Percentiles rank a stretch among this genome's conserved stretches.
These are phyloP conservation scores for Fistulinella prunicolor DNA, from an alignment of 768 basidiomycete genomes.

Conservation along the genomic window DNA sequence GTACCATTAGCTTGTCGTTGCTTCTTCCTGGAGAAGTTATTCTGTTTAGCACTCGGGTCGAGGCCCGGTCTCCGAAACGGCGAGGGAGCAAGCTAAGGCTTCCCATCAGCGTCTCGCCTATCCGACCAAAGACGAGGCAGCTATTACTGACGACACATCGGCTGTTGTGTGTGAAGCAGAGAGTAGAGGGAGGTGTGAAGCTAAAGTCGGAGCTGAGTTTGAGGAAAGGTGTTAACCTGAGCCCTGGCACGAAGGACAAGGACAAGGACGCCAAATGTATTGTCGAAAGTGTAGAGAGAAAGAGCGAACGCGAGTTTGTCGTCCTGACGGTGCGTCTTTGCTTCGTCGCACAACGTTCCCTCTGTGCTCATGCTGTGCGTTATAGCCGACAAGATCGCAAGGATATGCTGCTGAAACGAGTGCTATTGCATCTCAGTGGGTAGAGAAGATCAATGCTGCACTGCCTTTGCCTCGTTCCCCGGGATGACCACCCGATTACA, in stretches of 20 bases:
- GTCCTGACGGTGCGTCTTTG: conserved; percentile 52
- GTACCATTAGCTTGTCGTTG: conserved; percentile 30
- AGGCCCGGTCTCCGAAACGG: conserved; percentile 50
- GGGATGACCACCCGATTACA: not conserved
- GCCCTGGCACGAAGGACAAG: conserved; percentile 22
- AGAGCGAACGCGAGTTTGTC: conserved; percentile 57
- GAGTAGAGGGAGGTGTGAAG: conserved; percentile 34
- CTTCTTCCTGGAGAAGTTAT: conserved; percentile 47
- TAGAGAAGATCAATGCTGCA: conserved; percentile 38
- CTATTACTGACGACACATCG: conserved; percentile 56
- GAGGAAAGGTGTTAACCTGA: conserved; percentile 13
- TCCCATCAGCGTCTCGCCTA: conserved; percentile 45
- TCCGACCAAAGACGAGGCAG: conserved; percentile 51
- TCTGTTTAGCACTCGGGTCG: conserved; percentile 52
- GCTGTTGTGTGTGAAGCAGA: conserved; percentile 54
- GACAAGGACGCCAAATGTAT: conserved; percentile 41
- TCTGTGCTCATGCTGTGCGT: not conserved
- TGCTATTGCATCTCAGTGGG: conserved; percentile 35
- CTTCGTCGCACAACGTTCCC: no score
- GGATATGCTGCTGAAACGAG: conserved; percentile 42
- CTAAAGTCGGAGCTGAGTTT: conserved; percentile 55
- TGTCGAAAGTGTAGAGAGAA: conserved; percentile 47
- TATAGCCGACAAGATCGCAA: conserved; percentile 46
- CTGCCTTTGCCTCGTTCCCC: conserved; percentile 19
- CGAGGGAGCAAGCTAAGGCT: conserved; percentile 56